These are phyloP conservation scores for Atkinsonella hypoxylon DNA, from an alignment of 2,329 filamentous ascomycete genomes.

Conservation along the genomic window DNA sequence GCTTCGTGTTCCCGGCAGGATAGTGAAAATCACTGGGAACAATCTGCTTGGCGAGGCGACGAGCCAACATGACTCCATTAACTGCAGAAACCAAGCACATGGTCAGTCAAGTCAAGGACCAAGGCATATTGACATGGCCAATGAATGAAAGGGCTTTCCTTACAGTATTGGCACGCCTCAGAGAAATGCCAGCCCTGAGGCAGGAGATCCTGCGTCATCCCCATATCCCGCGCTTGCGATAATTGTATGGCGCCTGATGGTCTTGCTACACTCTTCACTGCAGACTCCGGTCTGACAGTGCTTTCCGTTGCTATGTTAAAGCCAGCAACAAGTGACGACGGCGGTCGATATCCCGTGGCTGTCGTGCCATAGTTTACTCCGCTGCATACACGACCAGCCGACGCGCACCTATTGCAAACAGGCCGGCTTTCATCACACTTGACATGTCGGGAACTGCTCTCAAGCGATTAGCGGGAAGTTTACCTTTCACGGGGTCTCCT, in stretches of 20 bases:
- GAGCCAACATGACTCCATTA: slow-evolving; percentile 1
- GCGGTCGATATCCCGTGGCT: neutral
- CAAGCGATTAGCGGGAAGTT: neutral
- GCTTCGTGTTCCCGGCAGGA: neutral
- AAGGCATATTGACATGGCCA: no score
- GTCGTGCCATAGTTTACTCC: neutral
- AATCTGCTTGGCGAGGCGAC: slow-evolving; percentile 1
- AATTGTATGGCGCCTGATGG: neutral
- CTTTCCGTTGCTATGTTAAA: neutral
- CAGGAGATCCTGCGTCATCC: neutral
- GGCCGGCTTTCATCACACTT: neutral
- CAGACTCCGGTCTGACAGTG: neutral
- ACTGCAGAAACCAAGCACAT: neutral
- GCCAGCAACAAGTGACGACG: neutral
- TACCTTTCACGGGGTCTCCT: no score
- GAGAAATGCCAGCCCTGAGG: slow-evolving; percentile 2
- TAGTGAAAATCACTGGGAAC: neutral
- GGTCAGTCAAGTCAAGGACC: neutral
- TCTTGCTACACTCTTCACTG: neutral
- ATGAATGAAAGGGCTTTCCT: no score
- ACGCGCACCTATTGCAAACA: neutral
- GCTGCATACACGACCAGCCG: neutral
- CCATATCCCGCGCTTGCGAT: neutral
- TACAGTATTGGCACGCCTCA: slow-evolving; percentile 1
- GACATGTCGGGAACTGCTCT: neutral